These are phyloP conservation scores for Suillus luteus DNA, from an alignment of 768 basidiomycete species.

Conservation along the genomic window DNA sequence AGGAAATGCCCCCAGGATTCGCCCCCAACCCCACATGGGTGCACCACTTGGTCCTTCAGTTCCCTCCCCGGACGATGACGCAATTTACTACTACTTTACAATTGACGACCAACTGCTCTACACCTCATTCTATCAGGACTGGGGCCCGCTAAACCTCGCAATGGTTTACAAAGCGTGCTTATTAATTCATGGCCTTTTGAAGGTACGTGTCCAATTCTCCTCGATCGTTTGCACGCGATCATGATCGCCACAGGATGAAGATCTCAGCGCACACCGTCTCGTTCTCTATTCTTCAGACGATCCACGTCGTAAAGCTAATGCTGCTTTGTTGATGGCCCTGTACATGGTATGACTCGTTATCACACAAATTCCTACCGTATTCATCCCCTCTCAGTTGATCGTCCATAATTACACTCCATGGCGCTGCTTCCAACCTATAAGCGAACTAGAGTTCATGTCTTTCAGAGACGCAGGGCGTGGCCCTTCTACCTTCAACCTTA, in stretches of 20 bases:
- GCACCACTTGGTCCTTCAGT: constrained; percentile 52
- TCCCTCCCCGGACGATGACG: constrained; percentile 69
- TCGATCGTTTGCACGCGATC: constrained; percentile 30
- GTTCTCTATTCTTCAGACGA: constrained; percentile 89
- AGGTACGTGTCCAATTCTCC: constrained; percentile 49
- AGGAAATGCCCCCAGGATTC: constrained; percentile 59
- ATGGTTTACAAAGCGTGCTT: constrained; percentile 94
- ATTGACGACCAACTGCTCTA: constrained; percentile 92
- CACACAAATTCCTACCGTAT: constrained; percentile 15
- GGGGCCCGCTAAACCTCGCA: constrained; percentile 90
- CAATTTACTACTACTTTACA: constrained; percentile 87
- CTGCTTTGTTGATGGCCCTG: constrained; percentile 90
- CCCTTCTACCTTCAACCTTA: constrained; percentile 89
- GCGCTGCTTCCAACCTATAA: constrained; percentile 94
- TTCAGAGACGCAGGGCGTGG: constrained; percentile 96
- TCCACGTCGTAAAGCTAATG: constrained; percentile 87
- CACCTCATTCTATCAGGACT: constrained; percentile 93
- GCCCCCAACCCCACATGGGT: constrained; percentile 58
- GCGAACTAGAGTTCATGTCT: constrained; percentile 89
- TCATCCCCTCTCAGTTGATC: constrained; percentile 69
- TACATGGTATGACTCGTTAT: constrained; percentile 69
- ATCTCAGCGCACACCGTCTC: constrained; percentile 69
- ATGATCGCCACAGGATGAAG: constrained; percentile 59
- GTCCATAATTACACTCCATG: constrained; percentile 87
- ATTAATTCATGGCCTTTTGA: constrained; percentile 84